phyloP scores from a whole-genome alignment of 106 monocot species.

The Allium fistulosum region DNA sequence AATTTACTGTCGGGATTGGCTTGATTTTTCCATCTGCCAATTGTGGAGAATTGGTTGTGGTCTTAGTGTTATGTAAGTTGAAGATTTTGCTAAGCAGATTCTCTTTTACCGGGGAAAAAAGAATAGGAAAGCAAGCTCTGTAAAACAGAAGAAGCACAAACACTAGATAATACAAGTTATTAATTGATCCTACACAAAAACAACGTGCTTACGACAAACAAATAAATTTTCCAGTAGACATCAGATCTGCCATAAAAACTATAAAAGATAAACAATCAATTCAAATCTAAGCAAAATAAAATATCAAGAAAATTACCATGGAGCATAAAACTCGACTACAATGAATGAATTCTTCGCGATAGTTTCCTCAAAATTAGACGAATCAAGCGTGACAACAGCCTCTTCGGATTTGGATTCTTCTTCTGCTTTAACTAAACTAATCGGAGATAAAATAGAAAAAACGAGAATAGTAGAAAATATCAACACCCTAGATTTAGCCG shows the following conservation, averaged over 20 bases:
- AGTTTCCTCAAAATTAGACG: constrained; percentile 50
- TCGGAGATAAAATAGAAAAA: constrained; percentile 3
- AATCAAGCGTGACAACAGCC: constrained; percentile 60
- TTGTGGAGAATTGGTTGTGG: no score
- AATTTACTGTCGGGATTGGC: no score
- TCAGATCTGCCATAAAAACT: not conserved
- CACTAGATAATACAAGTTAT: no score
- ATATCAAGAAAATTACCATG: constrained; percentile 38
- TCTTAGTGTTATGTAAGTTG: no score
- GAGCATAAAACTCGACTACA: constrained; percentile 92
- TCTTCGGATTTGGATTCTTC: constrained; percentile 14
- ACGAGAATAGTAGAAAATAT: constrained; percentile 4
- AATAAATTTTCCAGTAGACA: not conserved
- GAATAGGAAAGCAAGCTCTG: no score
- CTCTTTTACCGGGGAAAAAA: no score
- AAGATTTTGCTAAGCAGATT: no score
- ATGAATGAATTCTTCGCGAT: constrained; percentile 70
- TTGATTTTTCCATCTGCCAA: no score
- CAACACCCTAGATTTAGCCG: constrained; percentile 12
- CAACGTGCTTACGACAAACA: not conserved
- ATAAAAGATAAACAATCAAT: no score
- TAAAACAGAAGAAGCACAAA: no score
- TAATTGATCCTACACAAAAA: not conserved
- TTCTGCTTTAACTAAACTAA: not conserved
- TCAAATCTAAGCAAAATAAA: not conserved